These are phyloP conservation scores for Pestalotiopsis sp. DNA, from an alignment of 2,329 filamentous ascomycete species.

Conservation along the genomic window DNA sequence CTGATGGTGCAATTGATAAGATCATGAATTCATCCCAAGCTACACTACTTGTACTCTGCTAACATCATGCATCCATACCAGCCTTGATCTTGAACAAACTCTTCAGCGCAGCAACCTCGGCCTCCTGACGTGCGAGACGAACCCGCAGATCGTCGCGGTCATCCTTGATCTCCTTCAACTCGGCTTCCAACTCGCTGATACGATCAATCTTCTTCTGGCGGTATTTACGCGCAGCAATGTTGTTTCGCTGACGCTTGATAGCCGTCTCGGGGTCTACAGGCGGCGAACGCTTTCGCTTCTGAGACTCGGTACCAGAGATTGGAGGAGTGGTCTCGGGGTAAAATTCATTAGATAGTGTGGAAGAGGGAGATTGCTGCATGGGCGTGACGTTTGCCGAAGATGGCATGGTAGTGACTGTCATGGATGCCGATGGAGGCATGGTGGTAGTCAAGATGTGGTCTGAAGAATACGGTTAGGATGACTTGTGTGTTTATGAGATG, in stretches of 20 bases:
- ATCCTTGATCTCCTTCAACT: slow-evolving; percentile 58
- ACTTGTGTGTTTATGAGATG: background rate
- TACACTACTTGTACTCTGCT: background rate
- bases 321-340: slow-evolving; percentile 7
- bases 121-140: slow-evolving; percentile 65
- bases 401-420: background rate
- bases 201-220: slow-evolving; percentile 72
- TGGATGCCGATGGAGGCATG: background rate
- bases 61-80: slow-evolving; percentile 8
- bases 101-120: slow-evolving; percentile 63
- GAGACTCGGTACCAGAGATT: slow-evolving; percentile 15
- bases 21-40: background rate
- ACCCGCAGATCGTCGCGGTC: slow-evolving; percentile 67
- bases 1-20: slow-evolving; percentile 23
- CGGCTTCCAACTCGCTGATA: slow-evolving; percentile 62
- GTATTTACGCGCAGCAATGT: slow-evolving; percentile 71
- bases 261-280: slow-evolving; percentile 32
- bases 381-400: slow-evolving; percentile 7
- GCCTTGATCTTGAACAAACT: slow-evolving; percentile 45
- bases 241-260: slow-evolving; percentile 68
- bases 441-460: slow-evolving; percentile 23
- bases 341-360: slow-evolving; percentile 12
- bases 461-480: slow-evolving; percentile 9
- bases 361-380: slow-evolving; percentile 4
- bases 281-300: slow-evolving; percentile 23